Base-by-base conservation (phyloP, 768 basidiomycete species). In the Omphalotus guepiniiformis region DNA sequence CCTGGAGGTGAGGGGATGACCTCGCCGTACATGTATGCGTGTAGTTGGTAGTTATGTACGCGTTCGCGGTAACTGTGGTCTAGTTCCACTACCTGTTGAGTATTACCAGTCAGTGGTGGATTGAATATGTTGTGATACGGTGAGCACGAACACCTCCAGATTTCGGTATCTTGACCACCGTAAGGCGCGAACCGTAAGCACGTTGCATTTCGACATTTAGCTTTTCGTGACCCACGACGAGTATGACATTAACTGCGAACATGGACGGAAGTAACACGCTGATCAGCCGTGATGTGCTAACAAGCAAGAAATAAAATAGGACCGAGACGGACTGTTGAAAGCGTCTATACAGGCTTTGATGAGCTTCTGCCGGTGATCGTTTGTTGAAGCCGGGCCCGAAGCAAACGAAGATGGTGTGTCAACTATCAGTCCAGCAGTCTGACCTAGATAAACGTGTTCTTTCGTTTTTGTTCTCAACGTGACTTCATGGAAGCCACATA, bases 171-270 rank as follows among this genome's bases (percentile, higher is more conserved):
- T 96, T 94, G 57, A 98, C 80, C 26, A 97, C 88, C 5, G 80
- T 75, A 38, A 96, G 73, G 4, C 70, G 70, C 23, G 63, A 72
- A 35, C 84, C 82, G 54, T 90, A 89, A 16, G 83, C 72, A 46
- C 91, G 80, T 56, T 92, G 85, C 85, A 98, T 92, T 63, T 99
- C 96, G 39, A 93, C 92, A 53, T 91, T 88, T 38, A 98, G 78
- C 57, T 97, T 96, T 63, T 99, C 96, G 60, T 97, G 93, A 0
- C 95, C 96, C 26, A 98, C 88, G 32, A 99, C 87, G 49, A 98
- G 76, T 51, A 98, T 85, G 42, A 87, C 78, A 61, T 97, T 96
- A 63, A 99, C 96, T 97, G 56, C 36, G 39, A 37, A 49, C 19
- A 28, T 32, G 30, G 13, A 5, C 30, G 43, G 53, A 27, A 57